Evolutionary conservation across 805 yeast genomes (phyloP).

Genomic region (Kodamaea kakaduensis): DNA sequence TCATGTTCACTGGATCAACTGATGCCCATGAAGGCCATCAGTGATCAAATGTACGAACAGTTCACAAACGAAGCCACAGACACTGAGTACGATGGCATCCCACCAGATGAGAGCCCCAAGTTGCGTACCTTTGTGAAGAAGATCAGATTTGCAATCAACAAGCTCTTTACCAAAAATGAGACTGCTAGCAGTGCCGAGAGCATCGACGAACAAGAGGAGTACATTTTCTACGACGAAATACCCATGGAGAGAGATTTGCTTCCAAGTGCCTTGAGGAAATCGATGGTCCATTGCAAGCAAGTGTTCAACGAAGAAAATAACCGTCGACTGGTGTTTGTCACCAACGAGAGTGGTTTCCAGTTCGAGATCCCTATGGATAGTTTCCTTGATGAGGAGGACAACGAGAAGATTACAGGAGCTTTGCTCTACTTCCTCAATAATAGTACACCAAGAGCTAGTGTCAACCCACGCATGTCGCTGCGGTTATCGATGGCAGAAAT

Average conservation of each 20-base stretch:
- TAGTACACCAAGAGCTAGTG: background rate
- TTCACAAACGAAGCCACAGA: conserved; percentile 1
- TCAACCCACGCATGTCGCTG: background rate
- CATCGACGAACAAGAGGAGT: background rate
- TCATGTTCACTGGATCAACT: background rate
- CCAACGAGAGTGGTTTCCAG: no score
- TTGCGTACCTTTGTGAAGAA: background rate
- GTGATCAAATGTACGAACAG: conserved; percentile 1
- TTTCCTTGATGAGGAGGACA: background rate
- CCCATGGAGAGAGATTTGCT: background rate
- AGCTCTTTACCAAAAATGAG: background rate
- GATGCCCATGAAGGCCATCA: background rate
- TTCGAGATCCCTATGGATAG: background rate
- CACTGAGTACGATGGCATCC: background rate
- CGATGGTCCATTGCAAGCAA: background rate
- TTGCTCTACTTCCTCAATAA: conserved; percentile 4
- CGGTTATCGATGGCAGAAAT: background rate
- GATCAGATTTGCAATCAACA: background rate
- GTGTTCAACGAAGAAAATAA: background rate
- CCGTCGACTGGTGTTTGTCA: no score
- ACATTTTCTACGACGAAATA: background rate
- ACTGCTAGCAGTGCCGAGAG: background rate
- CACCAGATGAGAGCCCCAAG: no score
- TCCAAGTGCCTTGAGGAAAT: background rate
- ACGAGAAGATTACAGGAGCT: conserved; percentile 2